phyloP scores from a whole-genome alignment of 192 early-diverging fungal genomes.

The Linnemannia zychae region DNA sequence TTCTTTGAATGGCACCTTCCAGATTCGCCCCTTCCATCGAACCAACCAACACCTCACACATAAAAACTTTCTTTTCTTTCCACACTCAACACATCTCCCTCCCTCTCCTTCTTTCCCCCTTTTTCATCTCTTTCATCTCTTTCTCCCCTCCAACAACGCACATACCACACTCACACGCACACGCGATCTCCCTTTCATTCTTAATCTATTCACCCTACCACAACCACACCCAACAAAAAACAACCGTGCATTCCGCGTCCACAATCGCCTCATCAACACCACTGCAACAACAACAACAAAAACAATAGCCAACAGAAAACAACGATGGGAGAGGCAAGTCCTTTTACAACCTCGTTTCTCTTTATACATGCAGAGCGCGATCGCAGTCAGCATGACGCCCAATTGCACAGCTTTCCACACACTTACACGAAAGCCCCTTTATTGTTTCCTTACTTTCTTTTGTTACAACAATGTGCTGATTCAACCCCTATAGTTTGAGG shows the following conservation, averaged over 20 bases:
- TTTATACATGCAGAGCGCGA: background rate
- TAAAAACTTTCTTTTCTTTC: background rate
- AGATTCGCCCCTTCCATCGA: background rate
- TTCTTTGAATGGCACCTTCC: background rate
- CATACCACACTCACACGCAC: too few species aligned
- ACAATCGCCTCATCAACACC: background rate
- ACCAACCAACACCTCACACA: background rate
- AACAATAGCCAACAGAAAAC: background rate
- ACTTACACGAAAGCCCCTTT: background rate
- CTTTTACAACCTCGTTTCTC: background rate
- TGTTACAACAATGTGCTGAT: background rate
- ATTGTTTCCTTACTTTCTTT: background rate
- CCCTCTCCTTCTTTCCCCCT: background rate
- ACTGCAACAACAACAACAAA: background rate
- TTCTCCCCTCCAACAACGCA: background rate
- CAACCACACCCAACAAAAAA: background rate
- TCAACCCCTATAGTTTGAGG: slow-evolving; percentile 34
- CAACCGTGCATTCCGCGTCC: background rate
- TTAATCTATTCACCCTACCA: background rate
- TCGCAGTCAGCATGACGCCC: background rate
- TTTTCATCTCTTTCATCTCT: too few species aligned
- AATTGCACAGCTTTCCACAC: background rate
- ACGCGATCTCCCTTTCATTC: background rate
- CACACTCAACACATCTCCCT: background rate
- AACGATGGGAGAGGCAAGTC: slow-evolving; percentile 4